Base-by-base conservation (phyloP, 164 flowering plant species). In the Pachysandra terminalis region DNA sequence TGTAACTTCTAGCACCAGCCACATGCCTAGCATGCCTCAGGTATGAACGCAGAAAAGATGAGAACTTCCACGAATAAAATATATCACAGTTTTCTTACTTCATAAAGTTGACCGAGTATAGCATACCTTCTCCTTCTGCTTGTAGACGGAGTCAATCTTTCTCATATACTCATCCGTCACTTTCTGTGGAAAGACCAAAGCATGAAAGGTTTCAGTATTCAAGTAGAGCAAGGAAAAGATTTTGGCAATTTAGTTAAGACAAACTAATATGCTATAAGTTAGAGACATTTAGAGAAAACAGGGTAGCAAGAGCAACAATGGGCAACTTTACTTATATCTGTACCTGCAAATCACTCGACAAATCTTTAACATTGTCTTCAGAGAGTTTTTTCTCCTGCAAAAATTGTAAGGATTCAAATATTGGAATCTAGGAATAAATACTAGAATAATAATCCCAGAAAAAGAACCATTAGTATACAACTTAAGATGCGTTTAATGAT, bases 71-170 rank as follows among this genome's bases (percentile, higher is more conserved):
- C 57, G 37, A 32, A 14, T 49, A 57, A 32, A 64, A 1, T 21
- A 9, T 32, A 40, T 41, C 60, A 24, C 54, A 7, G 25, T 26
- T 19, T 14, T 35, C 27, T 35, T 35, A 35, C 6, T 65, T 16
- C 45, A 26, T 37, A 27, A 21, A 16, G 26, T 48, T 5, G 24
- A 48, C 16, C 7, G 37, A 24, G 6, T 1, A 51, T 37, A 53
- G 13, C 25, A 48, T 86, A 91, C 98, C 98, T 94, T 90, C 77
- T 91, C 98, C 65, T 94, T 94, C 84, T 90, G 96, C 69, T 91
- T 91, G 81, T 57, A 79, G 71, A 87, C 54, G 32, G 84, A 54
- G 0, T 94, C 98, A 19, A 94, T 76, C 83, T 94, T 94, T 90
- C 91, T 94, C 82, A 90, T 83, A 67, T 91, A 94, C 53, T 82